These are phyloP conservation scores for Coleophoma cylindrospora DNA, from an alignment of 2,329 filamentous ascomycete species.

Conservation along the genomic window DNA sequence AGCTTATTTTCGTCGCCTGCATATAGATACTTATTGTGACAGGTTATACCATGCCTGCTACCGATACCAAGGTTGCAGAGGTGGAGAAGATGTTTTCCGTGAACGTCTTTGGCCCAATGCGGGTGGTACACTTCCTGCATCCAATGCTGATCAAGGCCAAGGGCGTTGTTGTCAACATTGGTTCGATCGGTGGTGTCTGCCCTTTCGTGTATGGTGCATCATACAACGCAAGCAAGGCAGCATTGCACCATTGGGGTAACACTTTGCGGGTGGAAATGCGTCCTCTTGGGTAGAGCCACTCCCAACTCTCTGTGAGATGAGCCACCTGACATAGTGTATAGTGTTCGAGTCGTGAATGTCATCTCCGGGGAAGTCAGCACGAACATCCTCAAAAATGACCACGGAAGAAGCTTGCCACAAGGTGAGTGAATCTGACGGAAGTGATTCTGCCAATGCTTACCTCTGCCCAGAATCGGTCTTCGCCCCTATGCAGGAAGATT, in stretches of 20 bases:
- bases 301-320: too few species aligned
- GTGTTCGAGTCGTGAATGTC: conserved; percentile 8
- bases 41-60: conserved; percentile 25
- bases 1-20: not conserved
- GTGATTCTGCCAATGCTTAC: too few species aligned
- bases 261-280: conserved; percentile 13
- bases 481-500: conserved; percentile 11
- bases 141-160: conserved; percentile 16
- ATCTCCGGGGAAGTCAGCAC: conserved; percentile 24
- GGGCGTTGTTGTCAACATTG: conserved; percentile 24
- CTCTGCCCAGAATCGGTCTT: conserved; percentile 13
- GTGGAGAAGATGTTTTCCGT: conserved; percentile 23
- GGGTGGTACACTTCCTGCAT: conserved; percentile 21
- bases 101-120: conserved; percentile 25
- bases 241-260: conserved; percentile 25
- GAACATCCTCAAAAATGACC: conserved; percentile 21
- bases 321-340: too few species aligned
- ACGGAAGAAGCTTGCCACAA: conserved; percentile 13
- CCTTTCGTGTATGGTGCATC: conserved; percentile 29
- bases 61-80: conserved; percentile 21
- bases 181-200: conserved; percentile 6
- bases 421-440: conserved; percentile 2
- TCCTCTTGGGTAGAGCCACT: conserved; percentile 5
- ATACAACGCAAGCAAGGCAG: conserved; percentile 40
- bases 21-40: conserved; percentile 14